Evolutionary conservation across 345 rosid species (phyloP), one percentile per base, ranked within the genome.

Genomic region (Syzygium oleosum): DNA sequence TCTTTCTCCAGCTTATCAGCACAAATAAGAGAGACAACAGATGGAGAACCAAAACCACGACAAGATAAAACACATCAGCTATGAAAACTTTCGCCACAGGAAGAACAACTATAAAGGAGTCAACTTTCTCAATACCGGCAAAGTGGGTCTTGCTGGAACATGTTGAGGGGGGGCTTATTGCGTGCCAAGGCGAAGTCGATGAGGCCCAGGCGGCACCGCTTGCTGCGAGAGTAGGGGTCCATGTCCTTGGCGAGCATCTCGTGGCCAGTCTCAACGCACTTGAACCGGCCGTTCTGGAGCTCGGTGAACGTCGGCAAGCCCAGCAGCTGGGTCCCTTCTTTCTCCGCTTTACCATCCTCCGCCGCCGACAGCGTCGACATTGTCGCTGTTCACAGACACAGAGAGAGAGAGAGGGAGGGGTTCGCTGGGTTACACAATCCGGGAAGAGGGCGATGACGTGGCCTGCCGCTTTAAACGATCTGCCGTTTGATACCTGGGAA

Each of bases 251-350:
- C 86, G 7, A 96, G 85, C 93, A 94, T 63, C 90, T 96, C 97
- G 91, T 96, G 98, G 43, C 98, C 98, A 0, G 98, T 97, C 96
- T 96, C 97, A 1, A 92, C 92, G 91, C 99, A 97, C 91, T 93
- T 93, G 88, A 96, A 89, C 86, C 97, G 94, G 55, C 98, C 98
- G 87, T 95, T 96, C 55, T 92, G 91, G 54, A 96, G 90, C 91
- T 91, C 91, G 5, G 89, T 85, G 91, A 94, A 95, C 53, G 89
- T 95, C 21, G 97, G 98, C 23, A 92, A 85, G 3, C 96, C 98
- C 86, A 96, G 88, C 89, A 96, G 88, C 86, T 94, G 86, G 85
- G 14, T 89, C 65, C 95, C 97, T 94, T 92, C 96, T 87, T 89
- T 94, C 86, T 65, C 88, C 54, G 19, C 58, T 56, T 63, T 85